These are phyloP conservation scores for Metschnikowia vanudenii DNA, from an alignment of 805 yeast genomes.

Conservation along the genomic window DNA sequence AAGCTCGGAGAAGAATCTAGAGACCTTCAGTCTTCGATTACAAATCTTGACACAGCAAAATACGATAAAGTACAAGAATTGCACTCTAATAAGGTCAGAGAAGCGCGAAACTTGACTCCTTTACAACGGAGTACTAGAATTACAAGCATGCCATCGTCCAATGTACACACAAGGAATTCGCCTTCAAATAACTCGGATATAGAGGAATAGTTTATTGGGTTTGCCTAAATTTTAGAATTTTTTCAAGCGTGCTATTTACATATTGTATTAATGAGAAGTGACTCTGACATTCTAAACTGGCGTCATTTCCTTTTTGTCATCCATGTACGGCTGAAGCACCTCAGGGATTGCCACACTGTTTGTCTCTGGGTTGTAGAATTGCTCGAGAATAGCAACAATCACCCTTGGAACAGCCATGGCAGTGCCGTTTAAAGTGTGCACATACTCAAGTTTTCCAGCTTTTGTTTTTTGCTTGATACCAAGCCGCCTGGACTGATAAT, in stretches of 20 bases:
- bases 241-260: conserved; percentile 7
- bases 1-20: conserved; percentile 19
- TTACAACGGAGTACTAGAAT: conserved; percentile 9
- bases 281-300: not conserved
- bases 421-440: conserved; percentile 90
- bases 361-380: conserved; percentile 61
- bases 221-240: not conserved
- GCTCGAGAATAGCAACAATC: conserved; percentile 86
- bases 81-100: conserved; percentile 22
- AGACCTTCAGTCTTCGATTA: conserved; percentile 8
- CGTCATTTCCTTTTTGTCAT: conserved; percentile 42
- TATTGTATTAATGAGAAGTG: not conserved
- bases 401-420: conserved; percentile 94
- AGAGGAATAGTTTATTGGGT: conserved; percentile 5
- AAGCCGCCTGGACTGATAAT: conserved; percentile 83
- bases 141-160: conserved; percentile 14
- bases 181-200: conserved; percentile 20
- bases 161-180: not conserved
- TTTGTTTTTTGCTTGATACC: conserved; percentile 54
- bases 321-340: conserved; percentile 71
- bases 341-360: conserved; percentile 62
- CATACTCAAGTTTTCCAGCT: conserved; percentile 45
- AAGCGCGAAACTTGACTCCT: conserved; percentile 10
- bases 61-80: conserved; percentile 24
- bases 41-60: conserved; percentile 3